These are phyloP conservation scores for Barnettozyma sp. DNA, from an alignment of 805 yeast species.

Conservation along the genomic window DNA sequence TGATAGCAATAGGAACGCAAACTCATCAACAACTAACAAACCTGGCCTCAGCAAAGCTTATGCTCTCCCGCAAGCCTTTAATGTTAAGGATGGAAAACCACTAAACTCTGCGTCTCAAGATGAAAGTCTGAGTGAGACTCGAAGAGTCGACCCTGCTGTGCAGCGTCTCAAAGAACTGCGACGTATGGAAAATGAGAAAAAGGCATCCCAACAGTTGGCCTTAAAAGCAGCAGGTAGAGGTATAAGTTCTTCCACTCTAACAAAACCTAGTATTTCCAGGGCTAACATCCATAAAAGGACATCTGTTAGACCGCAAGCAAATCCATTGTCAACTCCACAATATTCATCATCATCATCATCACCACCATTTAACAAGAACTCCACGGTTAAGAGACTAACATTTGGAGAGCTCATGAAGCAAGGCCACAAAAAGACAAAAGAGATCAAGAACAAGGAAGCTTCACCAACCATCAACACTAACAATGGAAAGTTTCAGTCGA, in stretches of 20 bases:
- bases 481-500: slow-evolving; percentile 5
- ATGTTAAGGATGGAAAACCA: too few relatives aligned
- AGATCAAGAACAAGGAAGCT: slow-evolving; percentile 12
- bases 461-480: slow-evolving; percentile 11
- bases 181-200: slow-evolving; percentile 43
- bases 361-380: too few relatives aligned
- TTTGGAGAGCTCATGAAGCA: slow-evolving; percentile 53
- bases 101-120: too few relatives aligned
- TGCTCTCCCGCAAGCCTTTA: too few relatives aligned
- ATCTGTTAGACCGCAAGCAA: too few relatives aligned
- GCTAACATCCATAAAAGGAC: too few relatives aligned
- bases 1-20: too few relatives aligned
- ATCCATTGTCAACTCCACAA: slow-evolving; percentile 11
- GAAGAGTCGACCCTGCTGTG: slow-evolving; percentile 61
- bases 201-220: slow-evolving; percentile 30
- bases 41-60: too few relatives aligned
- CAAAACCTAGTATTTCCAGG: too few relatives aligned
- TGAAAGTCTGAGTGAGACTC: too few relatives aligned
- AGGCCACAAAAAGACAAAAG: slow-evolving; percentile 37
- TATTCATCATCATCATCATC: slow-evolving; percentile 1
- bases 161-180: slow-evolving; percentile 61
- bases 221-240: slow-evolving; percentile 6
- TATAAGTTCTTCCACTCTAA: too few relatives aligned
- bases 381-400: slow-evolving; percentile 41
- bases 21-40: too few relatives aligned